Evolutionary conservation across 2,329 filamentous ascomycete species (phyloP).

Genomic region (Colletotrichum incanum): DNA sequence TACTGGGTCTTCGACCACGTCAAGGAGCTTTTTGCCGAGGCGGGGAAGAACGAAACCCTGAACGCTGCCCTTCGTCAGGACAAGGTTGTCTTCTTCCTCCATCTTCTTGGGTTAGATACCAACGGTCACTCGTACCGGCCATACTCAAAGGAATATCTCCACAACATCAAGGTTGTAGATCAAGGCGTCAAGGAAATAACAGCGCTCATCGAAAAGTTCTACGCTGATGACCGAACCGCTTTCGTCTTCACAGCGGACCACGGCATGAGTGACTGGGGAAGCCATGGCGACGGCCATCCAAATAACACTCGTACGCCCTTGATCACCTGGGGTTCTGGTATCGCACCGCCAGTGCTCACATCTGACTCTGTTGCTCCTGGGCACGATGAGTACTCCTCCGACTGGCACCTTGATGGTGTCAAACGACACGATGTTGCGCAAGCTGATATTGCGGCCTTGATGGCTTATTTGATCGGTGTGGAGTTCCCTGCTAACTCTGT

Average conservation of each 20-base stretch:
- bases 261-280: slow-evolving; percentile 99
- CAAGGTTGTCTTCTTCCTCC: slow-evolving; percentile 94
- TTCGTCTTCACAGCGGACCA: slow-evolving; percentile 99
- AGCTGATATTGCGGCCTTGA: slow-evolving; percentile 93
- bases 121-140: slow-evolving; percentile 89
- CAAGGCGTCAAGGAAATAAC: slow-evolving; percentile 89
- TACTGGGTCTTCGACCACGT: slow-evolving; percentile 97
- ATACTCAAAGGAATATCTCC: slow-evolving; percentile 94
- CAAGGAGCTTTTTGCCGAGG: slow-evolving; percentile 86
- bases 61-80: slow-evolving; percentile 82
- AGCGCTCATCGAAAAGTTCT: slow-evolving; percentile 87
- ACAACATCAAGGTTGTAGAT: slow-evolving; percentile 96
- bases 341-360: slow-evolving; percentile 79
- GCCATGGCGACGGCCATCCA: slow-evolving; percentile 96
- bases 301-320: slow-evolving; percentile 96
- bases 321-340: slow-evolving; percentile 93
- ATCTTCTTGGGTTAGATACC: slow-evolving; percentile 93
- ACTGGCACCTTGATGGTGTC: slow-evolving; percentile 88
- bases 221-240: slow-evolving; percentile 86
- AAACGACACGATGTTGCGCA: slow-evolving; percentile 93
- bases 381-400: slow-evolving; percentile 91
- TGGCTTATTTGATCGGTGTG: slow-evolving; percentile 91
- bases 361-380: slow-evolving; percentile 76
- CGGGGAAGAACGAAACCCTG: slow-evolving; percentile 83
- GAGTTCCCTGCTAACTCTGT: slow-evolving; percentile 98